Evolutionary conservation across 805 yeast genomes (phyloP).

Genomic region (Nakazawaea populi): DNA sequence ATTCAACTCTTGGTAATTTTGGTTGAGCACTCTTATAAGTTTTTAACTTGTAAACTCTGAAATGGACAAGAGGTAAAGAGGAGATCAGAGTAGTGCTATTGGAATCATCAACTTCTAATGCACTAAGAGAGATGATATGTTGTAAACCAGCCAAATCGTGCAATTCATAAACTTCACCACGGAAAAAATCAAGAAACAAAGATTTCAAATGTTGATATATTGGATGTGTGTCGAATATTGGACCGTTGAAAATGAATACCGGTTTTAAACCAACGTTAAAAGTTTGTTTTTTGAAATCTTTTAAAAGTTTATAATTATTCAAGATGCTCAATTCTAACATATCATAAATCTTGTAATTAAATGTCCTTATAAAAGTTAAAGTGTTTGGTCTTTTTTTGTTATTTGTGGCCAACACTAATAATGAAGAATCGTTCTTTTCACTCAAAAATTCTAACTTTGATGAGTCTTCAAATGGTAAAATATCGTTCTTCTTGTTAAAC

Average conservation of each 20-base stretch:
- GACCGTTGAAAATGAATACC: slow-evolving; percentile 89
- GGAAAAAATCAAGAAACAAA: slow-evolving; percentile 82
- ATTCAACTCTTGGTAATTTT: slow-evolving; percentile 88
- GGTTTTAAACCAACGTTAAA: slow-evolving; percentile 90
- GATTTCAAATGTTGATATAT: slow-evolving; percentile 82
- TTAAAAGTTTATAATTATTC: slow-evolving; percentile 61
- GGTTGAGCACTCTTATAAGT: slow-evolving; percentile 74
- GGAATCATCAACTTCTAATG: slow-evolving; percentile 63
- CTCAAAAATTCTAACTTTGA: slow-evolving; percentile 82
- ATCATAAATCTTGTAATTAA: slow-evolving; percentile 85
- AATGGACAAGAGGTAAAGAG: slow-evolving; percentile 72
- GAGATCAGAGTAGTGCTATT: slow-evolving; percentile 50
- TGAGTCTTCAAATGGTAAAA: slow-evolving; percentile 90
- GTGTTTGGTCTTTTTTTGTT: slow-evolving; percentile 93
- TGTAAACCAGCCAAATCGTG: slow-evolving; percentile 96
- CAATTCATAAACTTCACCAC: slow-evolving; percentile 73
- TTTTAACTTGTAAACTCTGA: slow-evolving; percentile 85
- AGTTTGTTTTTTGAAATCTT: slow-evolving; percentile 75
- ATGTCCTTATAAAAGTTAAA: slow-evolving; percentile 81
- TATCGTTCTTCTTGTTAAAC: slow-evolving; percentile 81
- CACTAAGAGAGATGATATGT: slow-evolving; percentile 77
- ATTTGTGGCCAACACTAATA: slow-evolving; percentile 70
- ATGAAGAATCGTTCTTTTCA: slow-evolving; percentile 88
- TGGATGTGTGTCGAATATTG: slow-evolving; percentile 86
- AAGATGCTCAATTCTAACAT: slow-evolving; percentile 85